Evolutionary conservation across 1,284 basidiomycete genomes (phyloP), one percentile per base, ranked within the genome.

Genomic region (Apiotrichum sp.): DNA sequence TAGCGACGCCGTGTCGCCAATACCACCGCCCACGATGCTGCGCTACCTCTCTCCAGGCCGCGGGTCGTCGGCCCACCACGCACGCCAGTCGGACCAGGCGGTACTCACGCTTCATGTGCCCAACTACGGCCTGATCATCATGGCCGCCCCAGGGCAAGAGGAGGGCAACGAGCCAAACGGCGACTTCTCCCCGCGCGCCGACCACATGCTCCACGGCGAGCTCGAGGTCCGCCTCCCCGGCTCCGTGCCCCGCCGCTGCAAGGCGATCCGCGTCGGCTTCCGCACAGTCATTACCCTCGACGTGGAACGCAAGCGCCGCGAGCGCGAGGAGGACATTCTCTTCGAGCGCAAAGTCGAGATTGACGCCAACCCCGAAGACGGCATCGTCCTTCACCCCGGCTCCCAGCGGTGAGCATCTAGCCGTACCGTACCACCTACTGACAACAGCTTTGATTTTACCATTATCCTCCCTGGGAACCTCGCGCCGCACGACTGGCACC

Each of bases 401-500:
- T 54, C 52, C 13, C 64, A 67, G 50, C 46, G 61, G 65, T 67
- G 39, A 47, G 64, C 54, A 11, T 22, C 22, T 22, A 22, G 22
- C 22, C 22, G 22, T 22, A 22, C 22, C 22, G 22, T 22, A 22
- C 22, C 22, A 22, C 22, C 22, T 22, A 22, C 31, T 46, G n/a
- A 14, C 29, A 13, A 4, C 22, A 61, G 56, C 4, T 58, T 57
- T 44, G 46, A 48, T 10, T 60, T 60, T 43, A 63, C 63, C 0
- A 42, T 68, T 34, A 64, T 64, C 53, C 47, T 68, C 4, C 66
- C 66, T 0, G 51, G 62, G 36, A 63, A 63, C 48, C 62, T 65
- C 9, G 62, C 65, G 5, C 58, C 59, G 35, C 65, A 66, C 55
- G 66, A 68, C 53, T 65, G 63, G 58, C 66, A 66, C 48, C 45